phyloP scores from a whole-genome alignment of 2,329 filamentous ascomycete species.

The Pseudogymnoascus sp. region DNA sequence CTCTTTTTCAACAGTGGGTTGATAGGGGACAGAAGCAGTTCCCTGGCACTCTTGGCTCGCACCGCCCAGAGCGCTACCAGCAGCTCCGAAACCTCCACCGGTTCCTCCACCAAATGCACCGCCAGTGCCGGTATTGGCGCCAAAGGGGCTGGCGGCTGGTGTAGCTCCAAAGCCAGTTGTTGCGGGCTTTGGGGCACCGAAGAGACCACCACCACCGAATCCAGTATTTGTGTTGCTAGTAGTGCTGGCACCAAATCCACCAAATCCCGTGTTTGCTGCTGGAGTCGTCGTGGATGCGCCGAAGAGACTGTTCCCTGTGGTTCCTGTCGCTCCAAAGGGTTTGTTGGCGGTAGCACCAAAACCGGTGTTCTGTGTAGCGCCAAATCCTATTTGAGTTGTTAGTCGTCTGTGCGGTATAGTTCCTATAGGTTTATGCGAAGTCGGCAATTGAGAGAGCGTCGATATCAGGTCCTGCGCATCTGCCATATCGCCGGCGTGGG shows the following conservation, averaged over 20 bases:
- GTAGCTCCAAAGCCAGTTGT: constrained; percentile 31
- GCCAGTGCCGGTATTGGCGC: constrained; percentile 21
- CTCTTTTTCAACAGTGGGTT: constrained; percentile 69
- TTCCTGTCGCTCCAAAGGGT: constrained; percentile 42
- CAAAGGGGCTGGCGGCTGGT: constrained; percentile 26
- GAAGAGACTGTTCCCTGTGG: constrained; percentile 47
- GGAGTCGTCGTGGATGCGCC: constrained; percentile 35
- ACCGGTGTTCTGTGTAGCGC: constrained; percentile 32
- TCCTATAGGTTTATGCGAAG: not conserved
- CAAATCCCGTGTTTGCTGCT: constrained; percentile 31
- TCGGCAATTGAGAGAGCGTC: constrained; percentile 3
- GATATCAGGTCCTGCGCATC: not conserved
- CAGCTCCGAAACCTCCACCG: constrained; percentile 36
- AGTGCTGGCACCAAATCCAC: constrained; percentile 40
- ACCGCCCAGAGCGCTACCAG: constrained; percentile 42
- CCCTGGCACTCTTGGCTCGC: constrained; percentile 55
- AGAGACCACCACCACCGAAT: constrained; percentile 25
- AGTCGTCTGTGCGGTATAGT: not conserved
- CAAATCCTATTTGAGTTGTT: constrained; percentile 35
- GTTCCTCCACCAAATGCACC: constrained; percentile 39
- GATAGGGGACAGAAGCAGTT: constrained; percentile 64
- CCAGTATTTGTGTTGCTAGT: constrained; percentile 24
- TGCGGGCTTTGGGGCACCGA: constrained; percentile 24
- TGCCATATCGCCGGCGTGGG: not conserved
- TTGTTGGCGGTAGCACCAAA: constrained; percentile 30